Evolutionary conservation across 441 rosid species (phyloP).

Genomic region (Pelargonium citronellum): DNA sequence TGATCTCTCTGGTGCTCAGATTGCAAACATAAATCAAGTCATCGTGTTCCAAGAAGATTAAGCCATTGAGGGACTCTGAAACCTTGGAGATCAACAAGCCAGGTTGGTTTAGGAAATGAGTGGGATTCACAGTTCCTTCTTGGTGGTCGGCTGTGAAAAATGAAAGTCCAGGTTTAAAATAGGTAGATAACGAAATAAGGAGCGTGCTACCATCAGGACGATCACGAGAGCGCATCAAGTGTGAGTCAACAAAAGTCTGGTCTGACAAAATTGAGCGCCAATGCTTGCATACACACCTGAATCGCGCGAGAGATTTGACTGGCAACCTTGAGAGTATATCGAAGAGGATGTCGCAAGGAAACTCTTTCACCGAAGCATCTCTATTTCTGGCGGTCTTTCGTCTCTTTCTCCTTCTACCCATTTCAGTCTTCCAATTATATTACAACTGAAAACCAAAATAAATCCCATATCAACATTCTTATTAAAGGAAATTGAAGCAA

Average conservation of each 20-base stretch:
- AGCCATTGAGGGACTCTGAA: background rate
- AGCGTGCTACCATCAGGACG: background rate
- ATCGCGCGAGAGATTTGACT: background rate
- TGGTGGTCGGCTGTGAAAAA: background rate
- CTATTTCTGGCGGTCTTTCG: background rate
- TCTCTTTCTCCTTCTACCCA: slow-evolving; percentile 7
- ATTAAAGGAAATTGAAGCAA: too few relatives aligned
- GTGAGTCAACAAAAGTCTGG: background rate
- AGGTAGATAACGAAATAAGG: background rate
- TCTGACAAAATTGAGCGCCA: background rate
- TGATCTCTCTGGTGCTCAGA: background rate
- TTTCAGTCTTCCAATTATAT: background rate
- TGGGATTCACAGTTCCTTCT: background rate
- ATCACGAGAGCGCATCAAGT: background rate
- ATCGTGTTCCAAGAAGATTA: background rate
- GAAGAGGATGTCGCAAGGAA: background rate
- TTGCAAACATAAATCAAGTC: background rate
- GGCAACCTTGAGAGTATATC: background rate
- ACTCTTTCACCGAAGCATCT: background rate
- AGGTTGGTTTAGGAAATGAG: background rate
- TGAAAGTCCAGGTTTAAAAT: background rate
- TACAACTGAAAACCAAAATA: background rate
- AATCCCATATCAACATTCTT: too few relatives aligned
- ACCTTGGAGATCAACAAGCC: background rate
- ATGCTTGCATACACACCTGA: background rate